phyloP scores from a whole-genome alignment of 2,329 filamentous ascomycete genomes.

The Exophiala calicioides region DNA sequence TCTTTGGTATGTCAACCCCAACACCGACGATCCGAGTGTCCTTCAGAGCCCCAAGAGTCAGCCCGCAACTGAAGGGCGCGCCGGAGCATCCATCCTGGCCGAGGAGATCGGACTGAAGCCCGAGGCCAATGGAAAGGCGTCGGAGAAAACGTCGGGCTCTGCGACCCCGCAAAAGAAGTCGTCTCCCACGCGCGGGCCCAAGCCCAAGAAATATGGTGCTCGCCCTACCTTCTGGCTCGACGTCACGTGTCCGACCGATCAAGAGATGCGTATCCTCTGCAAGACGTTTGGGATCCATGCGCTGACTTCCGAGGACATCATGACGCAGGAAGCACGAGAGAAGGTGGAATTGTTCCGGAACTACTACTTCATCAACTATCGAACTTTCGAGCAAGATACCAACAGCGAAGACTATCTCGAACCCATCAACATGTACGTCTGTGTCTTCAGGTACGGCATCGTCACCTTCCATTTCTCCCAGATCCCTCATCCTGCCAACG shows the following conservation, averaged over 20 bases:
- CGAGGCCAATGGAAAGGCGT: slow-evolving; percentile 15
- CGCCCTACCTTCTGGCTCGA: slow-evolving; percentile 97
- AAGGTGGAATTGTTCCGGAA: slow-evolving; percentile 97
- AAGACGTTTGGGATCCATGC: slow-evolving; percentile 96
- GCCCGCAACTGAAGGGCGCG: background rate
- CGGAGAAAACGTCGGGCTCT: slow-evolving; percentile 31
- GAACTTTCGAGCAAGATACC: slow-evolving; percentile 93
- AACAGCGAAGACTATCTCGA: slow-evolving; percentile 88
- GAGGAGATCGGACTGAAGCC: slow-evolving; percentile 12
- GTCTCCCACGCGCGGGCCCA: slow-evolving; percentile 33
- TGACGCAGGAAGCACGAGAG: slow-evolving; percentile 95
- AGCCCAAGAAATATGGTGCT: slow-evolving; percentile 67
- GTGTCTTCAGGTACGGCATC: slow-evolving; percentile 94
- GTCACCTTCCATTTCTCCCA: slow-evolving; percentile 94
- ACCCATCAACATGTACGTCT: slow-evolving; percentile 95
- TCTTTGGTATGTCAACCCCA: slow-evolving; percentile 4
- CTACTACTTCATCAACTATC: slow-evolving; percentile 99
- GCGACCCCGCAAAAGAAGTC: slow-evolving; percentile 50
- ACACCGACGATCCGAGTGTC: slow-evolving; percentile 4
- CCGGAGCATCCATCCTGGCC: slow-evolving; percentile 6
- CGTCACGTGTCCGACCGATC: slow-evolving; percentile 83
- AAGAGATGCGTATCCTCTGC: slow-evolving; percentile 90
- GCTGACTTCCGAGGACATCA: slow-evolving; percentile 91
- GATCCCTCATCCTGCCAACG: slow-evolving; percentile 93
- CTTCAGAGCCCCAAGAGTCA: slow-evolving; percentile 25